These are phyloP conservation scores for Neonectria coccinea DNA, from an alignment of 2,329 filamentous ascomycete genomes.

Conservation along the genomic window DNA sequence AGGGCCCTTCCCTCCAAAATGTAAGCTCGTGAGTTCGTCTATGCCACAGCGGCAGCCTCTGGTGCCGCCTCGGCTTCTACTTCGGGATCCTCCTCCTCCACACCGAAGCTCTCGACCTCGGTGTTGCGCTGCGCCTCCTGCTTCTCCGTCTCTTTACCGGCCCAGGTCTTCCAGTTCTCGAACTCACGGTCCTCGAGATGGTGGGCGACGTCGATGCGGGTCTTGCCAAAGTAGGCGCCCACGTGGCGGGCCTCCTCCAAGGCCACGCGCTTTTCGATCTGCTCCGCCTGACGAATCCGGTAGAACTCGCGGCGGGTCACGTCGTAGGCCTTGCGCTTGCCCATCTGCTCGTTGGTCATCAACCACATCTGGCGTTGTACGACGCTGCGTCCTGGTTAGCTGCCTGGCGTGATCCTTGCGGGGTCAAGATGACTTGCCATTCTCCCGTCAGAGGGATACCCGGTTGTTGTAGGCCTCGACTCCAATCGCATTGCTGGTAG, in stretches of 20 bases:
- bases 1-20: slow-evolving; percentile 11
- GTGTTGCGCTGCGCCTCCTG: slow-evolving; percentile 55
- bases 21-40: slow-evolving; percentile 29
- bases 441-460: slow-evolving; percentile 82
- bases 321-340: slow-evolving; percentile 82
- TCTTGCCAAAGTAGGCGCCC: slow-evolving; percentile 89
- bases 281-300: slow-evolving; percentile 80
- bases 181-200: slow-evolving; percentile 82
- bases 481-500: slow-evolving; percentile 82
- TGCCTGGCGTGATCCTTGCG: neutral
- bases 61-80: slow-evolving; percentile 41
- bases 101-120: slow-evolving; percentile 58
- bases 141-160: slow-evolving; percentile 60
- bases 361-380: slow-evolving; percentile 92
- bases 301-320: slow-evolving; percentile 92
- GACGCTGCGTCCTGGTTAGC: slow-evolving; percentile 69
- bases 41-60: slow-evolving; percentile 21
- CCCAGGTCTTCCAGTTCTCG: slow-evolving; percentile 89
- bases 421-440: slow-evolving; percentile 33
- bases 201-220: slow-evolving; percentile 80
- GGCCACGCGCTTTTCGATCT: slow-evolving; percentile 84
- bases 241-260: slow-evolving; percentile 87
- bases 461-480: slow-evolving; percentile 76
- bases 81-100: slow-evolving; percentile 47
- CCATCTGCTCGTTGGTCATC: slow-evolving; percentile 73